These are phyloP conservation scores for Phaeosphaeria sp. DNA, from an alignment of 2,329 filamentous ascomycete species.

Conservation along the genomic window DNA sequence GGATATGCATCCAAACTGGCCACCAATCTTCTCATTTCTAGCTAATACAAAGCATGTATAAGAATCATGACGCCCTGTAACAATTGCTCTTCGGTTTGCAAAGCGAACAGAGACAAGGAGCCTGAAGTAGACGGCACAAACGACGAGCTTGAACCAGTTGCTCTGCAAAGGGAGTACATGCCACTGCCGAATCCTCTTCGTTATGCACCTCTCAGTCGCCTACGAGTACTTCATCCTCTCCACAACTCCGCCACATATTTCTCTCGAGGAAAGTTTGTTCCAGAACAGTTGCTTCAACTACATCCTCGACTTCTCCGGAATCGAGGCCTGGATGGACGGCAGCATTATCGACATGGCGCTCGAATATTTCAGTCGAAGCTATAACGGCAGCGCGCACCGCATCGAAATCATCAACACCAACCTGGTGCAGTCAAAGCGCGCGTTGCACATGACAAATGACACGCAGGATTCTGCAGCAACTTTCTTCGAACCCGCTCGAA, in stretches of 20 bases:
- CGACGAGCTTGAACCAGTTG: not conserved
- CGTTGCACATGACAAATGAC: constrained; percentile 5
- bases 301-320: constrained; percentile 1
- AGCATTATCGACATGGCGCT: constrained; percentile 27
- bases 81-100: not conserved
- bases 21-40: not conserved
- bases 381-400: constrained; percentile 7
- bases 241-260: constrained; percentile 16
- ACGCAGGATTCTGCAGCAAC: constrained; percentile 6
- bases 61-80: not conserved
- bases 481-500: constrained; percentile 14
- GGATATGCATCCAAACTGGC: not conserved
- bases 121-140: not conserved
- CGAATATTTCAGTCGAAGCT: constrained; percentile 14
- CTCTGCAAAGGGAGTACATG: not conserved
- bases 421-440: constrained; percentile 17
- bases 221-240: not conserved
- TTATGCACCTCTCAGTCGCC: not conserved
- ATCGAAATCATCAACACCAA: constrained; percentile 28
- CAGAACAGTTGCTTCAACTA: constrained; percentile 15
- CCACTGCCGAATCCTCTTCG: not conserved
- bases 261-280: constrained; percentile 15
- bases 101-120: not conserved
- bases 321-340: constrained; percentile 24
- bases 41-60: not conserved